Percentiles rank a stretch among this genome's conserved stretches.
phyloP scores from a whole-genome alignment of 2,329 filamentous ascomycete species.

The Ilyonectria mors-panacis region DNA sequence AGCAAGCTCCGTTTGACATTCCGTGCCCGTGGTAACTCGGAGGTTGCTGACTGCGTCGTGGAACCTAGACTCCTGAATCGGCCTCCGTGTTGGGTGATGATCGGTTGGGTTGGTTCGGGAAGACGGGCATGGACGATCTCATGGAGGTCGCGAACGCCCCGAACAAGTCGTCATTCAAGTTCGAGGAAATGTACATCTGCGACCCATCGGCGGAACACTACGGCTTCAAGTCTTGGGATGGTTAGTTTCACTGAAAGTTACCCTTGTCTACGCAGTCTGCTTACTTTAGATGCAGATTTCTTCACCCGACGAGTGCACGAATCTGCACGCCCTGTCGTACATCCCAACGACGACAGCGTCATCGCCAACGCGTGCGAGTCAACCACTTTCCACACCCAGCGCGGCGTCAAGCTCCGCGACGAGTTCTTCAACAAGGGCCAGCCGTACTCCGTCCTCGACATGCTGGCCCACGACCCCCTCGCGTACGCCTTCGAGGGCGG shows the following conservation, averaged over 20 bases:
- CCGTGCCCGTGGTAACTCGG: constrained; percentile 59
- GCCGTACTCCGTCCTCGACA: constrained; percentile 76
- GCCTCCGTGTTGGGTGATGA: constrained; percentile 64
- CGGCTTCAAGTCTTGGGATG: constrained; percentile 78
- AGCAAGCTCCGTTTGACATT: constrained; percentile 20
- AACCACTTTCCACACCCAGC: constrained; percentile 67
- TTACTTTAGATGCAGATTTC: constrained; percentile 61
- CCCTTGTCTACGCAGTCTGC: no score
- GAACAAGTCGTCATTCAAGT: constrained; percentile 52
- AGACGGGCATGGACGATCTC: constrained; percentile 62
- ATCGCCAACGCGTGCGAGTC: constrained; percentile 78
- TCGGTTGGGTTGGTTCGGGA: constrained; percentile 69
- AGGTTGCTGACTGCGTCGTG: constrained; percentile 36
- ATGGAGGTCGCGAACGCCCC: constrained; percentile 67
- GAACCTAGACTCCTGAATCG: constrained; percentile 67
- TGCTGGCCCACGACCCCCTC: constrained; percentile 71
- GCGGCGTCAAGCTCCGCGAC: constrained; percentile 68
- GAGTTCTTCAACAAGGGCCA: constrained; percentile 79
- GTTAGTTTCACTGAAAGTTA: constrained; percentile 46
- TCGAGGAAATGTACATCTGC: constrained; percentile 76
- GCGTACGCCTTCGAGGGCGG: constrained; percentile 71
- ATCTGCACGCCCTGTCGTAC: constrained; percentile 69
- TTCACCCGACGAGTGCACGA: constrained; percentile 73
- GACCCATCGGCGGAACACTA: constrained; percentile 67
- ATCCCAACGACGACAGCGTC: constrained; percentile 65